Conservation (phyloP, 768 basidiomycete genomes). For the Tylopilus intermedius region DNA sequence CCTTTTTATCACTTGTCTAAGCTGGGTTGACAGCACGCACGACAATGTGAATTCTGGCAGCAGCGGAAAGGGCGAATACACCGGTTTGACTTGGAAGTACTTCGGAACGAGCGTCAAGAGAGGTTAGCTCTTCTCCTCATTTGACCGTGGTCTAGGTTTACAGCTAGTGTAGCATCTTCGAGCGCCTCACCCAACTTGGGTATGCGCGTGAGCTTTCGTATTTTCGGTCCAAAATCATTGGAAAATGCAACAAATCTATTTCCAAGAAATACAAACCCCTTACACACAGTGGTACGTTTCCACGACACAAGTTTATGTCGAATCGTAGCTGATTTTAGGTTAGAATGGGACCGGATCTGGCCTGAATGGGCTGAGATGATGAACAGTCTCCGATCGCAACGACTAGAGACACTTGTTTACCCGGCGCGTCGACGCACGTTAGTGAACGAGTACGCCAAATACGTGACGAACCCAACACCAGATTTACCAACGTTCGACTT, state of each 20-base stretch:
- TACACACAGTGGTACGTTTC: conserved; percentile 8
- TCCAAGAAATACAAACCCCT: conserved; percentile 12
- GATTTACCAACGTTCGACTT: conserved; percentile 2
- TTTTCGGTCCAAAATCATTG: background rate
- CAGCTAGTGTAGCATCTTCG: conserved; percentile 14
- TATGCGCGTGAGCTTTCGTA: conserved; percentile 9
- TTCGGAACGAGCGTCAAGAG: conserved; percentile 6
- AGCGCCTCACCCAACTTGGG: conserved; percentile 11
- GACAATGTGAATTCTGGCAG: conserved; percentile 8
- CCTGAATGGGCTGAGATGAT: conserved; percentile 4
- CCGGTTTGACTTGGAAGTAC: conserved; percentile 8
- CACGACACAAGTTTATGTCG: no score
- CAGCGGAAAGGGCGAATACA: conserved; percentile 6
- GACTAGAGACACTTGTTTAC: conserved; percentile 4
- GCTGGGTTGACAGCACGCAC: conserved; percentile 8
- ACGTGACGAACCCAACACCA: conserved; percentile 4
- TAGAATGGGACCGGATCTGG: conserved; percentile 14
- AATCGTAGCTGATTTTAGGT: background rate
- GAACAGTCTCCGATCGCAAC: background rate
- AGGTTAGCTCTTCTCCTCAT: conserved; percentile 1
- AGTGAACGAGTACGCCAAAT: conserved; percentile 7
- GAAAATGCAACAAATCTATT: background rate
- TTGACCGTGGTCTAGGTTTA: background rate
- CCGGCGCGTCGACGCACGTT: conserved; percentile 7
- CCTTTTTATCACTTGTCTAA: background rate